phyloP scores from a whole-genome alignment of 352 stramenopile species.

The Phytopythium aichiense region DNA sequence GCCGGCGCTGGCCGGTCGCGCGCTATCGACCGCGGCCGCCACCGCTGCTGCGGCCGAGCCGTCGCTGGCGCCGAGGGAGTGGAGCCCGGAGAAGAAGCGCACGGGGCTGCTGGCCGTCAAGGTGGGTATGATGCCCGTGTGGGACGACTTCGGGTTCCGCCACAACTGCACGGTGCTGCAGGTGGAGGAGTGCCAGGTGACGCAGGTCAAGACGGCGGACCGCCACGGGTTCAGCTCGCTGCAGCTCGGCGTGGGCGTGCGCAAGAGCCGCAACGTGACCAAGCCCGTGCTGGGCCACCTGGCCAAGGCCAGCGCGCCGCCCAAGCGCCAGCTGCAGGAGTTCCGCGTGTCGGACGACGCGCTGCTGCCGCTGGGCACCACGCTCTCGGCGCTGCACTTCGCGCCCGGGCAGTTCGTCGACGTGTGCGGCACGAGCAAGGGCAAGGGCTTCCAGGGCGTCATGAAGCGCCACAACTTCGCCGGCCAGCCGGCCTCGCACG shows the following conservation, averaged over 20 bases:
- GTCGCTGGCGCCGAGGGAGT: conserved; percentile 29
- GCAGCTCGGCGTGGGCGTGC: conserved; percentile 95
- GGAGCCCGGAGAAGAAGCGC: conserved; percentile 81
- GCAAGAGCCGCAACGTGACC: conserved; percentile 95
- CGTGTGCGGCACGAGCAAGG: conserved; percentile 92
- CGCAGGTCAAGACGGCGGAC: conserved; percentile 95
- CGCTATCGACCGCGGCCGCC: conserved; percentile 19
- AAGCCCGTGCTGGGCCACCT: conserved; percentile 93
- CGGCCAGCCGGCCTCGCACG: conserved; percentile 96
- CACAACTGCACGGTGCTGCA: conserved; percentile 95
- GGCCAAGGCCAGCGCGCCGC: conserved; percentile 86
- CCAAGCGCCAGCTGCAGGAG: conserved; percentile 94
- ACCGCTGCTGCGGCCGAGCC: conserved; percentile 5
- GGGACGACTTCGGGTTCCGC: conserved; percentile 96
- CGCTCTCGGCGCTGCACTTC: conserved; percentile 97
- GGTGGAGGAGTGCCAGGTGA: conserved; percentile 91
- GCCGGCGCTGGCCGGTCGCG: conserved; percentile 1
- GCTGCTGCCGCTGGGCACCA: conserved; percentile 86
- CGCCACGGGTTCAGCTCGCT: conserved; percentile 93
- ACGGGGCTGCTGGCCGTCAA: conserved; percentile 93
- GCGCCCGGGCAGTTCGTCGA: conserved; percentile 98
- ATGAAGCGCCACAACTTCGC: conserved; percentile 99
- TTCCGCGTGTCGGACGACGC: conserved; percentile 93
- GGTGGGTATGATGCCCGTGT: conserved; percentile 99
- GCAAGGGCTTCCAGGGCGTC: conserved; percentile 91